Evolutionary conservation across 306 rosid species (phyloP), one percentile per base, ranked within the genome.

Genomic region (Quillaja saponaria): DNA sequence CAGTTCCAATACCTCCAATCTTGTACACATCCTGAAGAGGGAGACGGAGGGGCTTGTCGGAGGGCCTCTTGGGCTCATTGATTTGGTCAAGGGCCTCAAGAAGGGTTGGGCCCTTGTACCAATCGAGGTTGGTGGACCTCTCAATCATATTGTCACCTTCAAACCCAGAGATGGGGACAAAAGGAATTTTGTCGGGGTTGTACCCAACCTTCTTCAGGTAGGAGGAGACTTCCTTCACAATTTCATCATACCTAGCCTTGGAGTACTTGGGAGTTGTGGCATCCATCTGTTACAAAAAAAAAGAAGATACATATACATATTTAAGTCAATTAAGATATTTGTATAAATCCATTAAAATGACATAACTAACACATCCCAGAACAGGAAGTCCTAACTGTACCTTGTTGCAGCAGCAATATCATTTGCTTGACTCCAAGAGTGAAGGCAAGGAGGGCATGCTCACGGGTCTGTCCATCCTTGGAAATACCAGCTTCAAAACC

Each of bases 21-120:
- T 82, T 82, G 82, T 82, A 82, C n/a, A 83, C 88, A 41, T 83
- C 88, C 80, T 83, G 88, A 50, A 83, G 83, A 38, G 88, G 88
- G 7, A 82, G 82, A 0, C 88, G 81, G 28, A 82, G 82, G 44
- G 88, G 84, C 70, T 82, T 82, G 82, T 82, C 84, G 1, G 78
- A 14, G 17, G 87, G 87, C 42, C 87, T 79, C 82, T 79, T 82
- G 8, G 88, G 88, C 62, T 82, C 87, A 1, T 12, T 37, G 62
- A 82, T 47, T 61, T 13, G 0, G 73, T 81, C 86, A n/a, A 81
- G 86, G n/a, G 86, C 82, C 13, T 81, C 86, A 17, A 81, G 86
- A 47, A 81, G 80, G 40, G 86, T 81, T 8, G 86, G 86, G 3
- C 86, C 86, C 81, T 81, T 81, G 78, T 81, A 81, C 86, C 86